Conservation (phyloP, 2,329 filamentous ascomycete species). For the Cylindrodendrum hubeiense region DNA sequence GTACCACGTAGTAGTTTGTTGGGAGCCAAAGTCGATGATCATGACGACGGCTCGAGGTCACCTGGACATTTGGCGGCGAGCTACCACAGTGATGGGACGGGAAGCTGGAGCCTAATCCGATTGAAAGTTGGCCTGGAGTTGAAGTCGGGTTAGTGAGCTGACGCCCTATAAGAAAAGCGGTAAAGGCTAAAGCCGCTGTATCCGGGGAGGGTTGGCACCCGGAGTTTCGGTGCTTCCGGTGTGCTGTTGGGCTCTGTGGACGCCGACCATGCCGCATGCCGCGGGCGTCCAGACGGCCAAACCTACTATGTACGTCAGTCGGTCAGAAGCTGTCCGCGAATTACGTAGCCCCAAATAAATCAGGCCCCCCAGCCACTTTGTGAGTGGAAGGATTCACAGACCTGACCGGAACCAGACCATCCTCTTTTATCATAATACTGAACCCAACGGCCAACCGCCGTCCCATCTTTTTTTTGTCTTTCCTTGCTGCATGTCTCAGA, state of each 20-base stretch:
- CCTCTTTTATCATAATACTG: background rate
- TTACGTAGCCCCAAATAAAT: slow-evolving; percentile 21
- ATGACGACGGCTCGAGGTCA: background rate
- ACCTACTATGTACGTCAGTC: slow-evolving; percentile 6
- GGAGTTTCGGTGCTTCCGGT: background rate
- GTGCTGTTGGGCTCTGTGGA: background rate
- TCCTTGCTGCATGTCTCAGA: background rate
- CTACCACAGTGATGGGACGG: background rate
- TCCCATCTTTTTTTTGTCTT: background rate
- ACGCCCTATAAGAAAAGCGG: slow-evolving; percentile 16
- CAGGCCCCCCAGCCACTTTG: slow-evolving; percentile 13
- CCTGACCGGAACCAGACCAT: background rate
- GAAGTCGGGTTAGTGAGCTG: background rate
- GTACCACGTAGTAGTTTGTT: background rate
- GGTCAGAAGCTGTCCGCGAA: slow-evolving; percentile 3
- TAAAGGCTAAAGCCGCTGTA: slow-evolving; percentile 9
- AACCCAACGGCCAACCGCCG: background rate
- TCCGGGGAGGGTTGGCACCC: background rate
- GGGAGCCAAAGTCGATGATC: background rate
- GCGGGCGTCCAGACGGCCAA: background rate
- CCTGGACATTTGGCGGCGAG: background rate
- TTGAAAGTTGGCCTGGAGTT: background rate
- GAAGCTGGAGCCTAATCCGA: background rate
- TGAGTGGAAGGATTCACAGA: slow-evolving; percentile 6
- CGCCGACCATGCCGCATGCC: background rate